Evolutionary conservation across 306 rosid genomes (phyloP).

Genomic region (Crotalaria pallida): DNA sequence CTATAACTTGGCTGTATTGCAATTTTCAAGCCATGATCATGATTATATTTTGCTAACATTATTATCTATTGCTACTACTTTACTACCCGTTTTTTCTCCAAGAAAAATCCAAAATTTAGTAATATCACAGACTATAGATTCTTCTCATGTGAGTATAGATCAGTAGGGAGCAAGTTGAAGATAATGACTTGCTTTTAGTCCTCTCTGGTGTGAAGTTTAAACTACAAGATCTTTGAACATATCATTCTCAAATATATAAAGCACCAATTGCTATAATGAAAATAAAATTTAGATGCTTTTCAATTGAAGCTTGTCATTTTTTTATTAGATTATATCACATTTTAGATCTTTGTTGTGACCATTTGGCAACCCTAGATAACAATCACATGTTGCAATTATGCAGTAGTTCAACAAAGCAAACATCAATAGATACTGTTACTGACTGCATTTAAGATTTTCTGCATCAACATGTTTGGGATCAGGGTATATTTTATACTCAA

Average conservation of each 20-base stretch:
- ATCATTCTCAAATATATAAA: no score
- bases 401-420: not conserved
- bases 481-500: constrained; percentile 32
- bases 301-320: not conserved
- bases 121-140: no score
- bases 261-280: no score
- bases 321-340: constrained; percentile 3
- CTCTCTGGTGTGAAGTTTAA: constrained; percentile 15
- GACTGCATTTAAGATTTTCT: constrained; percentile 15
- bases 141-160: no score
- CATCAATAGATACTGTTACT: not conserved
- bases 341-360: constrained; percentile 16
- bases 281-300: no score
- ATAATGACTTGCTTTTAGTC: constrained; percentile 26
- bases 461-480: not conserved
- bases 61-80: no score
- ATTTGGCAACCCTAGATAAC: constrained; percentile 18
- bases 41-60: no score
- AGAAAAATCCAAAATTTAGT: no score
- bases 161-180: constrained; percentile 17
- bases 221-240: constrained; percentile 34
- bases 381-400: constrained; percentile 11
- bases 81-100: no score
- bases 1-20: no score
- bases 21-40: no score